phyloP scores from a whole-genome alignment of 352 stramenopile species.

The Globisporangium viniferum region DNA sequence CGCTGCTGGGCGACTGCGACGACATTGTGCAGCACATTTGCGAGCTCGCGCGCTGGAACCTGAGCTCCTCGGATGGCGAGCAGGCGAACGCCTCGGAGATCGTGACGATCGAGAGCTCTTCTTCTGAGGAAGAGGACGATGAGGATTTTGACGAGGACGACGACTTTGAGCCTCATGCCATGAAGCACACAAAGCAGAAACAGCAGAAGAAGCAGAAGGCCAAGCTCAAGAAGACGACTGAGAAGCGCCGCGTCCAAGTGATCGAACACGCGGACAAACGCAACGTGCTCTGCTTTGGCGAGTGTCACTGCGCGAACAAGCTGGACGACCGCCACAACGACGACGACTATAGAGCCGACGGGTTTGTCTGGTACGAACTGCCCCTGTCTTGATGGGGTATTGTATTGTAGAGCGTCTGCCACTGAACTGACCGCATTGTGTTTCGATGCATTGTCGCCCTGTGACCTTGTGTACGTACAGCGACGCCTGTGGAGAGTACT shows the following conservation, averaged over 20 bases:
- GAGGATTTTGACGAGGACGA: constrained; percentile 4
- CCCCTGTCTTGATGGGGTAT: not conserved
- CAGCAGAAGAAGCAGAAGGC: constrained; percentile 5
- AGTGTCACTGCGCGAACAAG: constrained; percentile 22
- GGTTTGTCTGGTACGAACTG: constrained; percentile 18
- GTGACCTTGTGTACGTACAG: not conserved
- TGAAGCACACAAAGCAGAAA: constrained; percentile 12
- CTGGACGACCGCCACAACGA: constrained; percentile 17
- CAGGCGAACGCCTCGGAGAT: not conserved
- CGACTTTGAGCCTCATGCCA: constrained; percentile 2
- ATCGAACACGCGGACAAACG: constrained; percentile 27
- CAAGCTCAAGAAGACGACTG: not conserved
- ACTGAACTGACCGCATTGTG: not conserved
- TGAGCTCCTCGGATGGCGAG: constrained; percentile 7
- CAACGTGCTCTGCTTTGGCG: constrained; percentile 35
- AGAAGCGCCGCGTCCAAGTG: constrained; percentile 10
- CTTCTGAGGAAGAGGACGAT: not conserved
- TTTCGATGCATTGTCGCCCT: not conserved
- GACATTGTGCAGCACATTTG: constrained; percentile 71
- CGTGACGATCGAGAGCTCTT: constrained; percentile 3
- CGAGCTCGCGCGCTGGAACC: constrained; percentile 45
- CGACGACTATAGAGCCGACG: constrained; percentile 1
- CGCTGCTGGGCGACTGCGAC: constrained; percentile 79
- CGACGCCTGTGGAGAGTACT: constrained; percentile 12
- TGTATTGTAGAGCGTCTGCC: not conserved